Percentiles rank a stretch among this genome's conserved stretches.
Conservation (phyloP, 2,329 filamentous ascomycete genomes). For the Myotisia sp. region DNA sequence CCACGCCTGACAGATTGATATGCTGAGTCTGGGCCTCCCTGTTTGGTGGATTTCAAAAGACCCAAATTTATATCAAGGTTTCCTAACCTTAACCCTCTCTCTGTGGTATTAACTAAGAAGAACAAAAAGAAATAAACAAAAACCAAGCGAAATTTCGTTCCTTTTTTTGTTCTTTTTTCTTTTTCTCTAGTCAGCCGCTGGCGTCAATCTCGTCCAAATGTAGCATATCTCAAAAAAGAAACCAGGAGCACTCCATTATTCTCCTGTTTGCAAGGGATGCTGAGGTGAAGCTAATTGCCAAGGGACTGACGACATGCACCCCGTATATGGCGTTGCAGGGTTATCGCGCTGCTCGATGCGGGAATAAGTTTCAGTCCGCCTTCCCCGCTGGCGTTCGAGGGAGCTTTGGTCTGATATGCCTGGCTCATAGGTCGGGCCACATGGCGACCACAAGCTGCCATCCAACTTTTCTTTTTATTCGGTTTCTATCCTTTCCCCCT, state of each 20-base stretch:
- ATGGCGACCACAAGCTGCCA: neutral
- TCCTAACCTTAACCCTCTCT: no score
- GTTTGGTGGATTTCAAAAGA: no score
- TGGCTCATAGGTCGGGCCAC: neutral
- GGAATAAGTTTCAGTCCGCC: neutral
- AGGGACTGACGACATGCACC: slow-evolving; percentile 3
- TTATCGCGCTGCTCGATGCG: neutral
- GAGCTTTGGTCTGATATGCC: neutral
- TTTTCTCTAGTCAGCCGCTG: no score
- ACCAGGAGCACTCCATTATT: neutral
- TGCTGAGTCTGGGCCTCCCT: no score
- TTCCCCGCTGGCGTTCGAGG: neutral
- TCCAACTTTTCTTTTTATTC: neutral
- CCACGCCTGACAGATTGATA: no score
- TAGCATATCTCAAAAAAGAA: neutral
- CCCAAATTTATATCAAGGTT: no score
- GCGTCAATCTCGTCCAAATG: neutral
- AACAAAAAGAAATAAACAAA: neutral
- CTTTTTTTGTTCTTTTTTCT: no score
- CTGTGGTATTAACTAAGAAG: neutral
- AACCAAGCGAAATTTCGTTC: neutral
- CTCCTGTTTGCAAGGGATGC: neutral
- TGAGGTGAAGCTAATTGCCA: neutral
- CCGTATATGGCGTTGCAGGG: slow-evolving; percentile 5
- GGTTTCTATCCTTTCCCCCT: no score